These are phyloP conservation scores for Wilhelminamyces savonicus DNA, from an alignment of 805 yeast species.

Conservation along the genomic window DNA sequence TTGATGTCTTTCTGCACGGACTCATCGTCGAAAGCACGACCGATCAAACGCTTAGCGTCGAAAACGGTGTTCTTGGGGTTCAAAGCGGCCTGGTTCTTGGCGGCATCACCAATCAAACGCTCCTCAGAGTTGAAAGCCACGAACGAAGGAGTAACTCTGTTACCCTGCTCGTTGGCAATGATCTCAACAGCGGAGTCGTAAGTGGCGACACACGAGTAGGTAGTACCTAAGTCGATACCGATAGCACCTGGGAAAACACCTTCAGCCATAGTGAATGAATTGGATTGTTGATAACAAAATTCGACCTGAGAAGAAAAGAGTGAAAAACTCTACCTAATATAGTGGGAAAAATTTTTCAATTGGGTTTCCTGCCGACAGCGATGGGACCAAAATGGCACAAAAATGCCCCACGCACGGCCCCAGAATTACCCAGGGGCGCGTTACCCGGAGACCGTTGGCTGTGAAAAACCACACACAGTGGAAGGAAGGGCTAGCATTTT, in stretches of 20 bases:
- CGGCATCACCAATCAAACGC: slow-evolving; percentile 48
- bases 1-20: slow-evolving; percentile 53
- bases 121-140: slow-evolving; percentile 44
- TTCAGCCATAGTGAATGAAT: slow-evolving; percentile 3
- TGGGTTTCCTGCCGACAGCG: background rate
- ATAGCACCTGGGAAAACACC: slow-evolving; percentile 22
- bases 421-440: background rate
- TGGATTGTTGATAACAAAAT: slow-evolving; percentile 4
- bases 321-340: slow-evolving; percentile 4
- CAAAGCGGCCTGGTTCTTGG: slow-evolving; percentile 46
- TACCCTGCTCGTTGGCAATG: slow-evolving; percentile 48
- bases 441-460: slow-evolving; percentile 1
- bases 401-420: background rate
- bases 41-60: slow-evolving; percentile 49
- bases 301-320: slow-evolving; percentile 1
- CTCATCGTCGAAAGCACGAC: slow-evolving; percentile 56
- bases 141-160: slow-evolving; percentile 46
- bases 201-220: slow-evolving; percentile 47
- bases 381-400: no score
- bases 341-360: slow-evolving; percentile 10
- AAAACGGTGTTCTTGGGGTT: slow-evolving; percentile 45
- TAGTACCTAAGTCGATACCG: slow-evolving; percentile 49
- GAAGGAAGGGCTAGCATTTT: slow-evolving; percentile 1
- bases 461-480: background rate
- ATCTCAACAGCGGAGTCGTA: slow-evolving; percentile 45